A percentile compares a stretch with the other conserved stretches of the same genome.
phyloP scores from a whole-genome alignment of 139 green algal genomes.

The Bryopsis sp. region DNA sequence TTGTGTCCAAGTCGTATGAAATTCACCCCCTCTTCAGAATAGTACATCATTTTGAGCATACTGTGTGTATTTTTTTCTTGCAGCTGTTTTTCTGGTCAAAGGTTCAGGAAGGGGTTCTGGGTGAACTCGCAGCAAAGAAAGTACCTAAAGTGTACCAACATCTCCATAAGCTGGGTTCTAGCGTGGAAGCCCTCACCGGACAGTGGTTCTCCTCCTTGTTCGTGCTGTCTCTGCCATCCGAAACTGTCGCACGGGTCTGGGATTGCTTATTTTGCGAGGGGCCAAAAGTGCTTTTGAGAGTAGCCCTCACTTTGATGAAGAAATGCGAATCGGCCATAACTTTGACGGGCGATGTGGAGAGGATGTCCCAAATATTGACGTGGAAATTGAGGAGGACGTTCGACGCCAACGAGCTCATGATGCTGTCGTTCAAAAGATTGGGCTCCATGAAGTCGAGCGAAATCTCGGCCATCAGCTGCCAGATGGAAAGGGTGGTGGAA shows the following conservation, averaged over 20 bases:
- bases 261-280: conserved; percentile 28
- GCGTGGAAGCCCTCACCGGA: background rate
- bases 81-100: conserved; percentile 10
- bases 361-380: background rate
- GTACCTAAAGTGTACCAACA: conserved; percentile 1
- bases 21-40: no score
- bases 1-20: no score
- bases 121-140: background rate
- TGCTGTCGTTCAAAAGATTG: background rate
- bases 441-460: background rate
- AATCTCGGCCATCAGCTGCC: background rate
- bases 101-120: background rate
- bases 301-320: conserved; percentile 23
- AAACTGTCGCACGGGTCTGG: conserved; percentile 25
- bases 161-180: background rate
- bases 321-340: background rate
- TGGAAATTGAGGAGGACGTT: background rate
- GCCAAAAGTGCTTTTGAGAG: conserved; percentile 26
- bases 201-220: background rate
- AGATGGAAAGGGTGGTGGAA: background rate
- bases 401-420: background rate
- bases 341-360: background rate
- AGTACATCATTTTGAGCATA: no score
- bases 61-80: no score
- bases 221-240: background rate